Evolutionary conservation across 495 filamentous ascomycete species (phyloP).

Genomic region (Penicillium salamii): DNA sequence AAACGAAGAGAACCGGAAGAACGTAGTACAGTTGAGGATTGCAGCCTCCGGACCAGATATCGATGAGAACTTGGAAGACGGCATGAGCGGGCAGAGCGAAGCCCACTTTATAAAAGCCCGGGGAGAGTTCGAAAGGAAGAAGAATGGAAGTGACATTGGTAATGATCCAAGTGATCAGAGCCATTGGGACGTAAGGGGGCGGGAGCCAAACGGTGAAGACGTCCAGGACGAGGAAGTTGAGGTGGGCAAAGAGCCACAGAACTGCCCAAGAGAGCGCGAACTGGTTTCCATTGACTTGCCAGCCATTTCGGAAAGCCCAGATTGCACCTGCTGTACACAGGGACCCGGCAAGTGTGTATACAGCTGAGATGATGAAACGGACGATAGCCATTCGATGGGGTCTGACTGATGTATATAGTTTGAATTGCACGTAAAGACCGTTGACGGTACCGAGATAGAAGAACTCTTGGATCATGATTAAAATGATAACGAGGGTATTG

Average conservation of each 20-base stretch:
- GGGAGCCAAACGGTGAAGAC: conserved; percentile 45
- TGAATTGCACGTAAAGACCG: conserved; percentile 41
- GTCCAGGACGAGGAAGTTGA: conserved; percentile 50
- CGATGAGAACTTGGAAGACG: conserved; percentile 40
- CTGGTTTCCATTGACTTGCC: conserved; percentile 46
- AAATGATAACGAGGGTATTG: conserved; percentile 50
- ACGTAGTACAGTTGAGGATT: conserved; percentile 40
- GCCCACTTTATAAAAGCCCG: conserved; percentile 46
- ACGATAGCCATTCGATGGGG: conserved; percentile 41
- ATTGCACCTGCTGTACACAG: conserved; percentile 45
- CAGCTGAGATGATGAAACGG: conserved; percentile 35
- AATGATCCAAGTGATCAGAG: conserved; percentile 47
- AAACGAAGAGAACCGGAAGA: conserved; percentile 44
- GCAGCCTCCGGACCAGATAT: conserved; percentile 51
- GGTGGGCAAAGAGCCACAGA: conserved; percentile 51
- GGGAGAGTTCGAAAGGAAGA: conserved; percentile 44
- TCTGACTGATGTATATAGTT: conserved; percentile 36
- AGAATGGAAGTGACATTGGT: conserved; percentile 46
- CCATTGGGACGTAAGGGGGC: conserved; percentile 41
- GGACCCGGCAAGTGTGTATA: conserved; percentile 46
- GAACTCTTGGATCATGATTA: conserved; percentile 52
- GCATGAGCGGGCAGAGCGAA: conserved; percentile 48
- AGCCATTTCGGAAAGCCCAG: conserved; percentile 49
- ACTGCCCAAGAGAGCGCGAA: conserved; percentile 46
- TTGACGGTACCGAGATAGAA: conserved; percentile 48